These are phyloP conservation scores for Aspergillus steynii DNA, from an alignment of 495 filamentous ascomycete genomes.

Conservation along the genomic window DNA sequence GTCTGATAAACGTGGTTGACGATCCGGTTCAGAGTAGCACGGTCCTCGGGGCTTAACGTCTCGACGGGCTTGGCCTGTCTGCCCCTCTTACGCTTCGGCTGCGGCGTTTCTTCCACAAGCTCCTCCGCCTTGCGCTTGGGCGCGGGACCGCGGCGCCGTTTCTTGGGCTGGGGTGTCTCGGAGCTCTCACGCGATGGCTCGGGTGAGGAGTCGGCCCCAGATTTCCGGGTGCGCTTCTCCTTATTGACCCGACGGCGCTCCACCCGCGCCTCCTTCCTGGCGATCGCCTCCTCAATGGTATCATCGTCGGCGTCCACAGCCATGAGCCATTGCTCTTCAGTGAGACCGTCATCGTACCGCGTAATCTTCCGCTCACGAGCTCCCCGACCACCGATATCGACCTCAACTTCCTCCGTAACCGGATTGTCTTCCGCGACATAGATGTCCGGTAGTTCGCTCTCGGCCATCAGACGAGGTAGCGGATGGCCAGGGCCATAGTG, in stretches of 20 bases:
- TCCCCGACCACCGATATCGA: constrained; percentile 80
- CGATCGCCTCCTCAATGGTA: constrained; percentile 86
- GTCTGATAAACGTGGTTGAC: constrained; percentile 73
- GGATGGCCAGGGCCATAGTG: constrained; percentile 69
- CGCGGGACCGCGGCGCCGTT: constrained; percentile 76
- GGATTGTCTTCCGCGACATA: constrained; percentile 86
- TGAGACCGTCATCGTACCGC: constrained; percentile 95
- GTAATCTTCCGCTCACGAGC: constrained; percentile 91
- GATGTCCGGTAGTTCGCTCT: constrained; percentile 88
- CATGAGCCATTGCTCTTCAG: constrained; percentile 92
- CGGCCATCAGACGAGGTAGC: constrained; percentile 77
- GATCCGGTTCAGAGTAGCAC: constrained; percentile 67
- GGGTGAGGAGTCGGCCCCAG: constrained; percentile 68
- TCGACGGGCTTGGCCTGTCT: constrained; percentile 66
- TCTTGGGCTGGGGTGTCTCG: constrained; percentile 65
- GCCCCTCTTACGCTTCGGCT: constrained; percentile 79
- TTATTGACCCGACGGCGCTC: constrained; percentile 76
- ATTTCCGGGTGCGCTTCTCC: constrained; percentile 54
- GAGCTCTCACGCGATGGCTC: constrained; percentile 76
- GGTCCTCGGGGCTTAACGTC: constrained; percentile 49
- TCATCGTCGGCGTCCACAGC: constrained; percentile 97
- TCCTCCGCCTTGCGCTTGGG: constrained; percentile 86
- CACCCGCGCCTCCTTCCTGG: constrained; percentile 81
- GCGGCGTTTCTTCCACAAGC: constrained; percentile 70
- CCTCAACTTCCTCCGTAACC: constrained; percentile 72